Base-by-base conservation (phyloP, 2,329 filamentous ascomycete genomes). In the Beauveria brongniartii region DNA sequence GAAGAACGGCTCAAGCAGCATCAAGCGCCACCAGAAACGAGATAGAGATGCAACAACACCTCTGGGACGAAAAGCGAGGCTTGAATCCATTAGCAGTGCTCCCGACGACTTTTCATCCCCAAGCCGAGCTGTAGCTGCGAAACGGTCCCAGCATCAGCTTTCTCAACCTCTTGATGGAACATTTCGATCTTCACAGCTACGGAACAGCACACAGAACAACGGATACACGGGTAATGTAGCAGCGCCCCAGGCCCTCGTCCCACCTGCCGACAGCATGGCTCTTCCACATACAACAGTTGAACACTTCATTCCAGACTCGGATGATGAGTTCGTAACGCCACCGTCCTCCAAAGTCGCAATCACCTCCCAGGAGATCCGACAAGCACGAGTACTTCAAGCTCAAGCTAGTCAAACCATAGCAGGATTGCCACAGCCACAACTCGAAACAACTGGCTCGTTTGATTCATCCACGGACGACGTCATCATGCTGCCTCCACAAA, bases 271-370 rank as follows among this genome's bases (percentile, higher is more conserved):
- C n/a, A 26, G 10, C 28, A 28, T 22, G 16, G 20, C 16, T 41
- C 12, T 26, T n/a, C 26, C 16, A 1, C 9, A 20, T 47, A 43
- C 40, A 5, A 41, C 5, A 18, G 43, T 48, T 58, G 71, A 74
- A 34, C 71, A 74, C 40, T 69, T 82, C 7, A 79, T 85, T 46
- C 75, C 80, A 56, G 82, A 85, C 65, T 85, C 82, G 0, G 82
- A 85, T 50, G 82, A 84, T 48, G 82, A 84, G 48, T 79, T 78
- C 47, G 65, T 79, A 6, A 77, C 76, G 5, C 75, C 79, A 14
- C 73, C 71, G 9, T 71, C 70, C 10, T 71, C 69, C 43, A 69
- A 79, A 67, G 62, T 68, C 59, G 67, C 72, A 67, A 22, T 44
- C 9, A 62, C 5, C n/a, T 51, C 58, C 28, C 46, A 46, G 10